phyloP scores from a whole-genome alignment of 2,329 filamentous ascomycete species.

The Aspergillus luchuensis region DNA sequence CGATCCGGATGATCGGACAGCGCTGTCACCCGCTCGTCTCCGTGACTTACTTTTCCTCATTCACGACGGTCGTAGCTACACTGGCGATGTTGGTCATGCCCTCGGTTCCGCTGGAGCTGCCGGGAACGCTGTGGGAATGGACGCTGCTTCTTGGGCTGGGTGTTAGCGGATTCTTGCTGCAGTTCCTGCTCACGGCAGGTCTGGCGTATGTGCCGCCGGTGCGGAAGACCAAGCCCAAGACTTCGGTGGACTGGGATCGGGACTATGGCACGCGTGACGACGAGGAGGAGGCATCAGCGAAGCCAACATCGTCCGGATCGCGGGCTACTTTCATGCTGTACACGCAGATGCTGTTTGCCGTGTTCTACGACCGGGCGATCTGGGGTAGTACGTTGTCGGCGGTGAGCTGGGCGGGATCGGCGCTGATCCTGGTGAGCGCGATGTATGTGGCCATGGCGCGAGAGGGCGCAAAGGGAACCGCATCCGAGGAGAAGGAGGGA shows the following conservation, averaged over 20 bases:
- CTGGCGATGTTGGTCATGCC: slow-evolving; percentile 61
- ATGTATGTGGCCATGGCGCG: slow-evolving; percentile 64
- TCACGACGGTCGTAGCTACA: slow-evolving; percentile 68
- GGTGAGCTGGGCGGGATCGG: slow-evolving; percentile 63
- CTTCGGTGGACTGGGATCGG: not conserved
- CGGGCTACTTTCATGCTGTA: slow-evolving; percentile 69
- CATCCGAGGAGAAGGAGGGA: not conserved
- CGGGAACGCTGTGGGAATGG: slow-evolving; percentile 62
- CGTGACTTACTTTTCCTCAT: slow-evolving; percentile 79
- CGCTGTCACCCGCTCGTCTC: slow-evolving; percentile 79
- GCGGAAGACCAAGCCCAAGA: not conserved
- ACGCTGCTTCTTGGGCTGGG: slow-evolving; percentile 68
- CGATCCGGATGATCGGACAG: slow-evolving; percentile 76
- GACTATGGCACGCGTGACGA: slow-evolving; percentile 3
- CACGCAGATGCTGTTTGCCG: slow-evolving; percentile 69
- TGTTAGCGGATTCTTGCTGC: slow-evolving; percentile 76
- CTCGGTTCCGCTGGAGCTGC: slow-evolving; percentile 59
- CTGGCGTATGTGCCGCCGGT: slow-evolving; percentile 69
- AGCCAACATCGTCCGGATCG: slow-evolving; percentile 31
- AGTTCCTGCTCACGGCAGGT: slow-evolving; percentile 80
- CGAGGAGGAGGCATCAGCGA: not conserved
- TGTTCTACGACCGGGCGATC: slow-evolving; percentile 64
- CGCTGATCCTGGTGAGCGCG: slow-evolving; percentile 65
- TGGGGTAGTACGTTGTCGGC: slow-evolving; percentile 62
- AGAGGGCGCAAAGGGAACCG: slow-evolving; percentile 28